Evolutionary conservation across 768 basidiomycete genomes (phyloP).

Genomic region (Russula sp.): DNA sequence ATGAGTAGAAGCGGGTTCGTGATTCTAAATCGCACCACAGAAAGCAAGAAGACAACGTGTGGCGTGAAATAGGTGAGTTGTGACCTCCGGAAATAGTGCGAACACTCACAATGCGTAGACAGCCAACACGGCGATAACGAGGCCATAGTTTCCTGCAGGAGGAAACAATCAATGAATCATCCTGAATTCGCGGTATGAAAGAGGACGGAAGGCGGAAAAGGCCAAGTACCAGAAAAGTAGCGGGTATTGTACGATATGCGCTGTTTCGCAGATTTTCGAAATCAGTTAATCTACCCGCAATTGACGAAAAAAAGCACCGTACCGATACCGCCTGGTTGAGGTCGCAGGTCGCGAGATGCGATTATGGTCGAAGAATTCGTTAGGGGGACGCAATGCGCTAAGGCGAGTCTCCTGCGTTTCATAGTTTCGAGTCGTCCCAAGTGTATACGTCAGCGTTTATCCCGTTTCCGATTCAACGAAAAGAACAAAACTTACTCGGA

Average conservation of each 20-base stretch:
- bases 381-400: conserved; percentile 65
- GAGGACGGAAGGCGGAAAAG: not conserved
- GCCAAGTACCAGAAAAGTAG: conserved; percentile 67
- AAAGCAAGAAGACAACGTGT: not conserved
- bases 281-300: not conserved
- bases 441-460: not conserved
- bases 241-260: conserved; percentile 94
- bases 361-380: conserved; percentile 82
- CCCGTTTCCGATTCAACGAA: not conserved
- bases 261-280: conserved; percentile 40
- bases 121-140: conserved; percentile 73
- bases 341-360: conserved; percentile 83
- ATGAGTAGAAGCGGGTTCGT: conserved; percentile 81
- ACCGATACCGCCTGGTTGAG: conserved; percentile 76
- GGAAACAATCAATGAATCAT: not conserved
- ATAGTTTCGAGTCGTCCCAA: no score
- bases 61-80: not conserved
- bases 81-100: not conserved
- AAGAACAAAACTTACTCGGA: conserved; percentile 54
- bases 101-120: conserved; percentile 77
- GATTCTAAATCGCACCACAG: conserved; percentile 48
- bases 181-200: not conserved
- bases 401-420: conserved; percentile 67
- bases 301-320: conserved; percentile 33
- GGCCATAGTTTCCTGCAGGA: conserved; percentile 75